Conservation (phyloP, 345 rosid species). For the Eucalyptus curtisii region DNA sequence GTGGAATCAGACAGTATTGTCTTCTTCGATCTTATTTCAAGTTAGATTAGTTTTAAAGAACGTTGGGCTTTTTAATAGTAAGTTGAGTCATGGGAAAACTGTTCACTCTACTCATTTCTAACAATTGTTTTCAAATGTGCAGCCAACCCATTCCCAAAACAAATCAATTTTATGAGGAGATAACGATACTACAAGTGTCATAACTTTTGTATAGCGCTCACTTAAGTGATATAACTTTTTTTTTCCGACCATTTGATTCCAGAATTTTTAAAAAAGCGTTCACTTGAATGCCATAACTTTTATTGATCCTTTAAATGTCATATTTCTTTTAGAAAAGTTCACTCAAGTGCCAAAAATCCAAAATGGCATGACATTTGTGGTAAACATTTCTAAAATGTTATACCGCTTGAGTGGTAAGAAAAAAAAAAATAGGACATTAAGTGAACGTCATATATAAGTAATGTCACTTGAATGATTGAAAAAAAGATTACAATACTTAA, state of each 20-base stretch:
- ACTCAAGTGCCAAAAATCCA: not conserved
- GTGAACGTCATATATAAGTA: accelerated
- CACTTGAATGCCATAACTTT: not conserved
- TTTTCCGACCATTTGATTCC: not conserved
- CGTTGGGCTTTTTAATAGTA: not conserved
- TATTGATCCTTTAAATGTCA: not conserved
- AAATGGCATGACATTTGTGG: not conserved
- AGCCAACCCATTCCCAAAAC: not conserved
- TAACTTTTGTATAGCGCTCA: accelerated
- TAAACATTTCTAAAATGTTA: not conserved
- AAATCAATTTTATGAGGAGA: not conserved
- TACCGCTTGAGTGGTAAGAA: accelerated
- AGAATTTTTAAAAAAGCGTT: accelerated
- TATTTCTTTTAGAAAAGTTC: not conserved
- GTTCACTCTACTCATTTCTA: not conserved
- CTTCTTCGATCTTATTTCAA: not conserved
- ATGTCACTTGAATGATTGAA: not conserved
- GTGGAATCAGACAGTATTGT: not conserved
- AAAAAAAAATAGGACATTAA: not conserved
- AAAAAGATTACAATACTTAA: not conserved
- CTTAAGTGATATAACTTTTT: accelerated
- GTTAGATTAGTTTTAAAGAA: not conserved
- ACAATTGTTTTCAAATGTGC: not conserved
- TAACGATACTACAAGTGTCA: accelerated
- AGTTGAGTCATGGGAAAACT: not conserved